Evolutionary conservation across 2,329 filamentous ascomycete genomes (phyloP).

Genomic region (Lithohypha guttulata): DNA sequence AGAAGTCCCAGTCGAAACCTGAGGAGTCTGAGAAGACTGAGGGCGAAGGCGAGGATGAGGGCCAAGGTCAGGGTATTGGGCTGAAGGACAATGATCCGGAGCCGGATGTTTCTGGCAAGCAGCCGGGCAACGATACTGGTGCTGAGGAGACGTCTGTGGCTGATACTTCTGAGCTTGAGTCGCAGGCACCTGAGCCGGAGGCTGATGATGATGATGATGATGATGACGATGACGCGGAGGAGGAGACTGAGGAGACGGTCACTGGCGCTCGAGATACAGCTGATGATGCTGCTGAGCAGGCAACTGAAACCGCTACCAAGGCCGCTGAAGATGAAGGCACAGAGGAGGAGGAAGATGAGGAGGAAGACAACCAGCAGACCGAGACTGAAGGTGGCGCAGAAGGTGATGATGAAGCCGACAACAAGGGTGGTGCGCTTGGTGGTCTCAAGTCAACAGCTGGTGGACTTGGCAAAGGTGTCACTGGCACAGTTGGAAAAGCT

Average conservation of each 20-base stretch:
- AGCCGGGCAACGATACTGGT: slow-evolving; percentile 20
- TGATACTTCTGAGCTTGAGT: slow-evolving; percentile 20
- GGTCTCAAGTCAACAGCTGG: slow-evolving; percentile 14
- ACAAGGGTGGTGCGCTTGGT: slow-evolving; percentile 20
- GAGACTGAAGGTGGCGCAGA: slow-evolving; percentile 41
- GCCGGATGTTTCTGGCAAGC: slow-evolving; percentile 15
- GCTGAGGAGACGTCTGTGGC: slow-evolving; percentile 17
- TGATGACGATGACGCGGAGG: slow-evolving; percentile 22
- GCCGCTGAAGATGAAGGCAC: slow-evolving; percentile 24
- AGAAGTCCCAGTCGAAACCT: too few relatives aligned
- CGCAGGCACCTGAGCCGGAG: slow-evolving; percentile 20
- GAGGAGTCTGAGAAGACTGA: slow-evolving; percentile 15
- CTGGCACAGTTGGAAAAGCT: slow-evolving; percentile 21
- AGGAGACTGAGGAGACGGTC: slow-evolving; percentile 14
- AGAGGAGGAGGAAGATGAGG: slow-evolving; percentile 12
- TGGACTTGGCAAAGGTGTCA: slow-evolving; percentile 9
- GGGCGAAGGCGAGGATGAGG: slow-evolving; percentile 27
- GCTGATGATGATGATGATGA: slow-evolving; percentile 18
- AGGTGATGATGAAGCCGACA: slow-evolving; percentile 23
- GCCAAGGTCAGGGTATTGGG: slow-evolving; percentile 30
- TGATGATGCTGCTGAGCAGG: slow-evolving; percentile 20
- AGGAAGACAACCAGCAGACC: slow-evolving; percentile 23
- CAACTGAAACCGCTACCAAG: slow-evolving; percentile 15
- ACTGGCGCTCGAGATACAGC: slow-evolving; percentile 9
- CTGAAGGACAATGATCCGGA: slow-evolving; percentile 23